Conservation (phyloP, 345 rosid species). For the Camelina laxa region DNA sequence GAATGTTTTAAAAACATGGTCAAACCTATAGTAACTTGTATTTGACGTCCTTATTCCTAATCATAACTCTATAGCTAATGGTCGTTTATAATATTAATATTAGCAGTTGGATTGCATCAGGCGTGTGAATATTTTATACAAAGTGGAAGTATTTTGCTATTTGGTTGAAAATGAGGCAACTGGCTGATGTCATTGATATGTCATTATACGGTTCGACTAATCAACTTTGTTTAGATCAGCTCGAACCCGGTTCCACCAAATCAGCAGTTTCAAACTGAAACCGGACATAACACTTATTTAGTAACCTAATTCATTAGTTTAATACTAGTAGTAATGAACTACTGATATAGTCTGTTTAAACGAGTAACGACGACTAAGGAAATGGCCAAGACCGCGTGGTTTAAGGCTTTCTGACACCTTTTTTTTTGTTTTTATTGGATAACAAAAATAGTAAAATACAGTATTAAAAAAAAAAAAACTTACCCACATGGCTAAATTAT, state of each 20-base stretch:
- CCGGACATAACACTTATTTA: background rate
- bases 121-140: background rate
- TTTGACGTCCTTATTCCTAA: slow-evolving; percentile 1
- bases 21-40: slow-evolving; percentile 1
- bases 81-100: slow-evolving; percentile 19
- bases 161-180: slow-evolving; percentile 18
- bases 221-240: background rate
- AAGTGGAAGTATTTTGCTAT: background rate
- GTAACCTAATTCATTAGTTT: background rate
- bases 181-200: background rate
- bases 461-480: background rate
- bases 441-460: background rate
- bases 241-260: slow-evolving; percentile 12
- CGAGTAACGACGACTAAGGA: background rate
- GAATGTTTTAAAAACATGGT: background rate
- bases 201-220: slow-evolving; percentile 2
- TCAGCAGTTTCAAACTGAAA: background rate
- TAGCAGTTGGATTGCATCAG: slow-evolving; percentile 6
- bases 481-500: slow-evolving; percentile 16
- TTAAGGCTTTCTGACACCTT: background rate
- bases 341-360: background rate
- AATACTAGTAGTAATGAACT: background rate
- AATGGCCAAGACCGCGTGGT: background rate
- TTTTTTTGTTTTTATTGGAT: background rate
- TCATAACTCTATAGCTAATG: background rate